Conservation (phyloP, 2,329 filamentous ascomycete genomes). For the Fusarium secorum region DNA sequence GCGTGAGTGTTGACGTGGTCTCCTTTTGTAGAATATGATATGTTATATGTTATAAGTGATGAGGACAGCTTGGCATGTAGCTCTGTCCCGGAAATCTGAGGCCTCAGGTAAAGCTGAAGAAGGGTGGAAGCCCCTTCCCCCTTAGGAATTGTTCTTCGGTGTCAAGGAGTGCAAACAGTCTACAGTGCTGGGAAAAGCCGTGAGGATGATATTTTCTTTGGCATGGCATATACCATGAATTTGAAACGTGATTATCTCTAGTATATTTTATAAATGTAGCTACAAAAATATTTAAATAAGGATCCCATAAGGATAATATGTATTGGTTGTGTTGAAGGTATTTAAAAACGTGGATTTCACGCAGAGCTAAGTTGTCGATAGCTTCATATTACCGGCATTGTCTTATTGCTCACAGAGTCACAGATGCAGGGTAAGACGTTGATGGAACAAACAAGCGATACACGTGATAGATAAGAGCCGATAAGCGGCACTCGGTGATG, state of each 20-base stretch:
- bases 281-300: no score
- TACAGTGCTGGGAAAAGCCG: no score
- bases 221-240: no score
- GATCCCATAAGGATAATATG: no score
- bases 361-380: background rate
- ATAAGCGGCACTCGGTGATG: background rate
- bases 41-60: fast-evolving
- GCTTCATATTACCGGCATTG: background rate
- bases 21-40: background rate
- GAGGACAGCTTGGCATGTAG: background rate
- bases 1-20: background rate
- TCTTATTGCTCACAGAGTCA: background rate
- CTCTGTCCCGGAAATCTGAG: no score
- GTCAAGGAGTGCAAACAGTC: no score
- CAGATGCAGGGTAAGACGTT: background rate
- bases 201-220: no score
- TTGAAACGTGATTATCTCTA: no score
- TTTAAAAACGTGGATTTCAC: background rate
- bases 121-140: fast-evolving
- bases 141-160: fast-evolving
- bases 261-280: no score
- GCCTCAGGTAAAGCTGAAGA: background rate
- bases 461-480: background rate
- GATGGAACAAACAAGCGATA: fast-evolving
- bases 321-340: background rate